Percentiles rank a stretch among this genome's conserved stretches.
Evolutionary conservation across 2,329 filamentous ascomycete species (phyloP).

Genomic region (Pseudophaeomoniella oleicola): DNA sequence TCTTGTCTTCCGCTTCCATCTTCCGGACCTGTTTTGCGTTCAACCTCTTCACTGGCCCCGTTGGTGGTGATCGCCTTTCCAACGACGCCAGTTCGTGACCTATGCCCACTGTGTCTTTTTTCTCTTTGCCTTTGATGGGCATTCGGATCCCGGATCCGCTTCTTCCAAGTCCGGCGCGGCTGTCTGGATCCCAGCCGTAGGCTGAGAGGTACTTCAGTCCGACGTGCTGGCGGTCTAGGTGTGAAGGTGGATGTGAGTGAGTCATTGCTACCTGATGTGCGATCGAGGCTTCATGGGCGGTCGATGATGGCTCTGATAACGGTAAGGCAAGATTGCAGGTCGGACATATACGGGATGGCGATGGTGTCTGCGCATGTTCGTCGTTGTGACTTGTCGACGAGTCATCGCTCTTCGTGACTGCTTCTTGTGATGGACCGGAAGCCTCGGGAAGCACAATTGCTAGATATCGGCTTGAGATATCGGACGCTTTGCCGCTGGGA

Average conservation of each 20-base stretch:
- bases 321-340: slow-evolving; percentile 47
- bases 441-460: slow-evolving; percentile 27
- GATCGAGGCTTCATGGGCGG: slow-evolving; percentile 34
- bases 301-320: slow-evolving; percentile 5
- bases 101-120: slow-evolving; percentile 62
- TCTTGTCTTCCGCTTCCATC: slow-evolving; percentile 46
- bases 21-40: slow-evolving; percentile 58
- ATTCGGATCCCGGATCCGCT: slow-evolving; percentile 57
- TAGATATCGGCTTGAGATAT: slow-evolving; percentile 27
- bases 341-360: slow-evolving; percentile 30
- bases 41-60: slow-evolving; percentile 26
- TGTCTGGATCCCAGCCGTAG: slow-evolving; percentile 47
- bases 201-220: slow-evolving; percentile 41
- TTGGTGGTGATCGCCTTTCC: slow-evolving; percentile 3
- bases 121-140: slow-evolving; percentile 58
- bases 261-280: slow-evolving; percentile 41
- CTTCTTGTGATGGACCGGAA: not conserved
- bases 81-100: slow-evolving; percentile 36
- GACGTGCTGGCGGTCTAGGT: slow-evolving; percentile 40
- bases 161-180: slow-evolving; percentile 54
- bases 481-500: slow-evolving; percentile 9
- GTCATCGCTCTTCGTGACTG: slow-evolving; percentile 1
- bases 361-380: slow-evolving; percentile 2
- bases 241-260: slow-evolving; percentile 43
- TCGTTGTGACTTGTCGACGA: not conserved